Conservation (phyloP, 441 rosid genomes). For the Lepidium campestre region DNA sequence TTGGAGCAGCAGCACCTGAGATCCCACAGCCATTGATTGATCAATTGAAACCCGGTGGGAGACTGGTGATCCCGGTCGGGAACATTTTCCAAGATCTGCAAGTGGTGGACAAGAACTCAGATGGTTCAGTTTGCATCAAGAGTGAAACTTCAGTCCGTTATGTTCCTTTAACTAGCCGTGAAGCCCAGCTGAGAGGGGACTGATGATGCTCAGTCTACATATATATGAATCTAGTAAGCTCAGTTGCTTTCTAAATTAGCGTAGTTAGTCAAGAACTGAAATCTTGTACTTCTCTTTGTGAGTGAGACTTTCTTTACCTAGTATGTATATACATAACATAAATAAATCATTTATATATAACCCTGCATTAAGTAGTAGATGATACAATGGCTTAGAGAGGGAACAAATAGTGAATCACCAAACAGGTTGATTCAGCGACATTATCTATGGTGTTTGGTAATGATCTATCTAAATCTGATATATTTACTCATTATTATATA, state of each 20-base stretch:
- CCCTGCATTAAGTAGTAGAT: background rate
- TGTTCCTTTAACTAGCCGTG: slow-evolving; percentile 87
- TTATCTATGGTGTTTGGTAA: no score
- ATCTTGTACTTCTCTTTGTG: background rate
- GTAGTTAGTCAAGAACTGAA: background rate
- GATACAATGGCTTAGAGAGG: slow-evolving; percentile 19
- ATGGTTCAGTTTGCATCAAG: slow-evolving; percentile 57
- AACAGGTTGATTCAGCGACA: slow-evolving; percentile 8
- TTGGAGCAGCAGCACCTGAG: slow-evolving; percentile 92
- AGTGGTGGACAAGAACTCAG: slow-evolving; percentile 66
- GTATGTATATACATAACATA: background rate
- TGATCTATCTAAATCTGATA: no score
- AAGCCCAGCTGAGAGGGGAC: slow-evolving; percentile 55
- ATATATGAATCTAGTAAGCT: background rate
- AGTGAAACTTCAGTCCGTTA: slow-evolving; percentile 76
- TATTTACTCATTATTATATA: no score
- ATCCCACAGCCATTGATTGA: slow-evolving; percentile 74
- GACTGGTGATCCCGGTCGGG: slow-evolving; percentile 93
- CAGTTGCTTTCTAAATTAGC: background rate
- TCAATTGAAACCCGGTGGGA: slow-evolving; percentile 88
- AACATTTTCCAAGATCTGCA: slow-evolving; percentile 67
- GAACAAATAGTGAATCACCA: background rate
- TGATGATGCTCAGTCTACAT: slow-evolving; percentile 19
- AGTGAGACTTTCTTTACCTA: background rate
- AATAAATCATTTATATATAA: background rate